These are phyloP conservation scores for Yamadazyma friedrichii DNA, from an alignment of 1,139 yeast species.

Conservation along the genomic window DNA sequence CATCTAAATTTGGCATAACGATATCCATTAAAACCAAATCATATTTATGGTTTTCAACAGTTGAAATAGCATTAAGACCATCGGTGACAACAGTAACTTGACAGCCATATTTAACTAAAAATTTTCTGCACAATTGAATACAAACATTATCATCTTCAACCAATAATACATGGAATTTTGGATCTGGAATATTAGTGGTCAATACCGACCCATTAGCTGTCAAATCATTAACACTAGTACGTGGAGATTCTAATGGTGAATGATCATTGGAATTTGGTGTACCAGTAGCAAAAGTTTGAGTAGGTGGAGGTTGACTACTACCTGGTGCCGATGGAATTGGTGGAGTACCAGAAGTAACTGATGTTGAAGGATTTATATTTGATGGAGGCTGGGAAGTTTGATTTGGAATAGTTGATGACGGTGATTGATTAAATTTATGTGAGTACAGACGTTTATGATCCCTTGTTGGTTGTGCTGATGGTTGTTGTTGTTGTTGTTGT, in stretches of 20 bases:
- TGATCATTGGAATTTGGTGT: slow-evolving; percentile 21
- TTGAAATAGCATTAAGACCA: slow-evolving; percentile 84
- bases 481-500: background rate
- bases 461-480: background rate
- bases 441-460: background rate
- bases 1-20: slow-evolving; percentile 92
- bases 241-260: slow-evolving; percentile 14
- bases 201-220: slow-evolving; percentile 14
- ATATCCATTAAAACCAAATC: slow-evolving; percentile 91
- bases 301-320: slow-evolving; percentile 1
- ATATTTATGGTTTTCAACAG: slow-evolving; percentile 71
- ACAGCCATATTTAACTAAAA: slow-evolving; percentile 84
- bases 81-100: slow-evolving; percentile 90
- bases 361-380: background rate
- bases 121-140: slow-evolving; percentile 73
- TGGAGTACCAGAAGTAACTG: background rate
- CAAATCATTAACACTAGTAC: slow-evolving; percentile 7
- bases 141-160: slow-evolving; percentile 90
- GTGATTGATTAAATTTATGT: background rate
- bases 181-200: slow-evolving; percentile 36
- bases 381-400: background rate
- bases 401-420: background rate
- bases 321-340: slow-evolving; percentile 3
- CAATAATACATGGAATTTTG: slow-evolving; percentile 66
- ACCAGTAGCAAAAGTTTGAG: slow-evolving; percentile 1